phyloP scores from a whole-genome alignment of 352 stramenopile genomes.

The Phytopythium boreale region DNA sequence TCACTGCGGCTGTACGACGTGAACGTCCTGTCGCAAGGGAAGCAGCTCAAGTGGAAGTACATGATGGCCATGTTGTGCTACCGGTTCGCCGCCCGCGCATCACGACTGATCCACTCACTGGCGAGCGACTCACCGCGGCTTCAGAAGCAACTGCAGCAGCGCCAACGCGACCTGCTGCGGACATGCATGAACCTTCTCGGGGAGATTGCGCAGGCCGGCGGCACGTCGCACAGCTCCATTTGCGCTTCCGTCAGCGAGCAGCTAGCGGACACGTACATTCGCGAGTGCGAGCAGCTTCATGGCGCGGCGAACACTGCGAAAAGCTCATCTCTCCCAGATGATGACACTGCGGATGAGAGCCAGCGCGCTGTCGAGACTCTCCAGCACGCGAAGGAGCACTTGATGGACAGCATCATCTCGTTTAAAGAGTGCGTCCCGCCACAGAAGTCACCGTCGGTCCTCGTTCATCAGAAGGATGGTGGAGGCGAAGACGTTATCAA shows the following conservation, averaged over 20 bases:
- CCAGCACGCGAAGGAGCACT: conserved; percentile 58
- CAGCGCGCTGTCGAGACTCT: conserved; percentile 23
- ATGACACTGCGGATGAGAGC: conserved; percentile 12
- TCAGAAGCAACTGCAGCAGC: conserved; percentile 62
- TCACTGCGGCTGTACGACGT: conserved; percentile 82
- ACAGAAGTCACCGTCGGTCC: neutral
- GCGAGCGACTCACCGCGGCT: conserved; percentile 49
- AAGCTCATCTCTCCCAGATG: neutral
- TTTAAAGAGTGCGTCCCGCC: conserved; percentile 68
- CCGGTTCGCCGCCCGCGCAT: conserved; percentile 73
- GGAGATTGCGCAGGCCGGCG: conserved; percentile 65
- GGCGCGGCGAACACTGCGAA: conserved; percentile 9
- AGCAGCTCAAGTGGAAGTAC: conserved; percentile 89
- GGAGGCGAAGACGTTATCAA: conserved; percentile 5
- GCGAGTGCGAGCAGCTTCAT: conserved; percentile 44
- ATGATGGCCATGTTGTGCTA: conserved; percentile 91
- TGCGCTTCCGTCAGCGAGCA: conserved; percentile 79
- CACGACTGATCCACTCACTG: conserved; percentile 58
- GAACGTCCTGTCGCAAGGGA: conserved; percentile 75
- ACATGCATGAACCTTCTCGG: conserved; percentile 73
- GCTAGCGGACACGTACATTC: conserved; percentile 78
- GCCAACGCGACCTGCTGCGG: conserved; percentile 69
- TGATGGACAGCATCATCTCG: conserved; percentile 62
- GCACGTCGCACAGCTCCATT: conserved; percentile 65
- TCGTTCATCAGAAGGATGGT: conserved; percentile 8